Evolutionary conservation across 176 grass and related monocot species (phyloP).

Genomic region (Hordeum marinum): DNA sequence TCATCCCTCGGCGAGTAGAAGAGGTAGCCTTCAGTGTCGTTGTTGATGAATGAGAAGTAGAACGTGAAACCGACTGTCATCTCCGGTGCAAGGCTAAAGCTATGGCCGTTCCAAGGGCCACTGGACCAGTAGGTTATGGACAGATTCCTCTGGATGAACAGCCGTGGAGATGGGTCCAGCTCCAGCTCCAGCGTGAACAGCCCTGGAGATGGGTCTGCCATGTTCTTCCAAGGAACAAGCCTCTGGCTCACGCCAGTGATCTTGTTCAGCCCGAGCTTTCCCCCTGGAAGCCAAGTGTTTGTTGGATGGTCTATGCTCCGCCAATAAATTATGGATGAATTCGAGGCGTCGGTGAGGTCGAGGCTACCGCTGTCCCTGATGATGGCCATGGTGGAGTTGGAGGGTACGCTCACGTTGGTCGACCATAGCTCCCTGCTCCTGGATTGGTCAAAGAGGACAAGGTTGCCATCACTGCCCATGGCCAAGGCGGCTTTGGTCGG

Average conservation of each 20-base stretch:
- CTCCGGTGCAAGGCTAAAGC: constrained; percentile 48
- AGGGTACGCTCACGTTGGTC: constrained; percentile 34
- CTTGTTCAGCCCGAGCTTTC: constrained; percentile 60
- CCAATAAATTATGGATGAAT: constrained; percentile 57
- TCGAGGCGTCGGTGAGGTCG: constrained; percentile 44
- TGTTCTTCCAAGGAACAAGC: constrained; percentile 55
- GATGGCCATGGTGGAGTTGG: constrained; percentile 47
- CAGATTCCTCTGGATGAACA: constrained; percentile 70
- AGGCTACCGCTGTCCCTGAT: constrained; percentile 63
- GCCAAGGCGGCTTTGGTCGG: constrained; percentile 26
- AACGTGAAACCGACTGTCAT: constrained; percentile 7
- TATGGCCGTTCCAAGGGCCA: constrained; percentile 32
- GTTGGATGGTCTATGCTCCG: constrained; percentile 68
- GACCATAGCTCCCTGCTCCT: constrained; percentile 56
- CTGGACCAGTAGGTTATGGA: constrained; percentile 47
- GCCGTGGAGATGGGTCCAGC: constrained; percentile 50
- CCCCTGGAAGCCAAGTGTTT: constrained; percentile 61
- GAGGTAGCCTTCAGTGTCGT: constrained; percentile 43
- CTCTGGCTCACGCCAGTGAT: constrained; percentile 40
- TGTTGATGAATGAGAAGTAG: constrained; percentile 33
- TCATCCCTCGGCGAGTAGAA: constrained; percentile 41
- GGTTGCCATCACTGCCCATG: constrained; percentile 56
- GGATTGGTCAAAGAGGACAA: constrained; percentile 57
- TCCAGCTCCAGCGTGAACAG: constrained; percentile 38
- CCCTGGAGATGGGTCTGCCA: constrained; percentile 45